These are phyloP conservation scores for Podila verticillata DNA, from an alignment of 192 early-diverging fungal species.

Conservation along the genomic window DNA sequence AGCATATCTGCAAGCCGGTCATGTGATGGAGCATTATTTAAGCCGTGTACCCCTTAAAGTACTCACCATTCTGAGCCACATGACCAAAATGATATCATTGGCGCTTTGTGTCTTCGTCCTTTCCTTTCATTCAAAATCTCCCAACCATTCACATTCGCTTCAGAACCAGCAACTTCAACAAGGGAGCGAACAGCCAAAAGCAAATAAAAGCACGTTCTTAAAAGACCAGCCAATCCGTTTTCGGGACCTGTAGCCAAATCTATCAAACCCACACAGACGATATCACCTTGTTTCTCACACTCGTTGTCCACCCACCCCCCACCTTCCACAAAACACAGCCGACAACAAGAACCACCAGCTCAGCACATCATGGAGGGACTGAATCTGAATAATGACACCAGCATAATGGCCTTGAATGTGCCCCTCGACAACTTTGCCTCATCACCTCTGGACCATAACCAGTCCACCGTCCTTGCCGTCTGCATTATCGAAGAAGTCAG, in stretches of 20 bases:
- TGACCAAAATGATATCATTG: too few species aligned
- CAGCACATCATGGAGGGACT: slow-evolving; percentile 46
- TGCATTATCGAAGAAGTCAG: slow-evolving; percentile 36
- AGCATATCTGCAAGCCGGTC: background rate
- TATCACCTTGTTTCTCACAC: background rate
- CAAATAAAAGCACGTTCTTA: too few species aligned
- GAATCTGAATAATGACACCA: slow-evolving; percentile 28
- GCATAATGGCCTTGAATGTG: slow-evolving; percentile 26
- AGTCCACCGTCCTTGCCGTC: slow-evolving; percentile 24
- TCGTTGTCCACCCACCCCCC: background rate
- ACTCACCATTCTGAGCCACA: too few species aligned
- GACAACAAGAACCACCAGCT: slow-evolving; percentile 2
- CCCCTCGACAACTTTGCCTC: slow-evolving; percentile 48
- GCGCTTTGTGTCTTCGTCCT: too few species aligned
- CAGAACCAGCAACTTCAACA: too few species aligned
- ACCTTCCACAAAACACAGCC: background rate
- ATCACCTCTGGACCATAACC: background rate
- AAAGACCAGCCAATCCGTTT: too few species aligned
- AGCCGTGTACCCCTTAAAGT: too few species aligned
- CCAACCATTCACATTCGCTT: too few species aligned
- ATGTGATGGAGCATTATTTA: background rate
- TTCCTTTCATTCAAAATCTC: too few species aligned
- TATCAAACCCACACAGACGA: too few species aligned
- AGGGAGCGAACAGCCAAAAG: too few species aligned
- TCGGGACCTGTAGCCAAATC: too few species aligned